Evolutionary conservation across 1,284 basidiomycete species (phyloP).

Genomic region (Mycosarcoma mackinlayi): DNA sequence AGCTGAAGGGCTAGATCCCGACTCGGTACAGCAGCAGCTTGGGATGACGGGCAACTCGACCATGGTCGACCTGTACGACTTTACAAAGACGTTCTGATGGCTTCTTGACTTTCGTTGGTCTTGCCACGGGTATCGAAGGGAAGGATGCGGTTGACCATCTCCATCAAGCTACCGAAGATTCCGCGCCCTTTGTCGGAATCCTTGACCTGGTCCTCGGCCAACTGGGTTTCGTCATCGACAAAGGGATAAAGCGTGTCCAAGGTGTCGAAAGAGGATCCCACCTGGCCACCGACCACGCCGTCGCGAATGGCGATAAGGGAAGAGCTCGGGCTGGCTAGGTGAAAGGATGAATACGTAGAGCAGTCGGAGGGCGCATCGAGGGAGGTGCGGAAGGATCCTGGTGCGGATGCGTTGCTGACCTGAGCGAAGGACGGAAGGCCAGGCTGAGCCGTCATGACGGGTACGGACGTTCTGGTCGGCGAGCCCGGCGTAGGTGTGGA

Average conservation of each 20-base stretch:
- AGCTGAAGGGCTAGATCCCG: constrained; percentile 3
- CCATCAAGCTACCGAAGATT: no score
- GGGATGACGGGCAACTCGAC: constrained; percentile 30
- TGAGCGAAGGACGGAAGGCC: background rate
- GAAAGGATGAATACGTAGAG: background rate
- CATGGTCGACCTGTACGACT: constrained; percentile 45
- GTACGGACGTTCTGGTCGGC: background rate
- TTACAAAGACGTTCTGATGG: constrained; percentile 41
- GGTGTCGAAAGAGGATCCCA: no score
- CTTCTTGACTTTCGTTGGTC: no score
- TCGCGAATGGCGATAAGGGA: background rate
- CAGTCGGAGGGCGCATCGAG: background rate
- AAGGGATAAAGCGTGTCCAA: no score
- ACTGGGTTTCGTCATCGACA: no score
- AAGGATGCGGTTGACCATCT: no score
- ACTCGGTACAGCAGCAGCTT: background rate
- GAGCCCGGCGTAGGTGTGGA: background rate
- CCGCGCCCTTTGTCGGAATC: no score
- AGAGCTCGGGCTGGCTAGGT: background rate
- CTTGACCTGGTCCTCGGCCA: no score
- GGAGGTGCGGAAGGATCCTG: background rate
- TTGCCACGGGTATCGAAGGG: no score
- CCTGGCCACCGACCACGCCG: background rate
- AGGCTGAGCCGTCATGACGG: background rate
- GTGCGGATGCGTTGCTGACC: background rate